Evolutionary conservation across 768 basidiomycete species (phyloP).

Genomic region (Leccinum variicolor): DNA sequence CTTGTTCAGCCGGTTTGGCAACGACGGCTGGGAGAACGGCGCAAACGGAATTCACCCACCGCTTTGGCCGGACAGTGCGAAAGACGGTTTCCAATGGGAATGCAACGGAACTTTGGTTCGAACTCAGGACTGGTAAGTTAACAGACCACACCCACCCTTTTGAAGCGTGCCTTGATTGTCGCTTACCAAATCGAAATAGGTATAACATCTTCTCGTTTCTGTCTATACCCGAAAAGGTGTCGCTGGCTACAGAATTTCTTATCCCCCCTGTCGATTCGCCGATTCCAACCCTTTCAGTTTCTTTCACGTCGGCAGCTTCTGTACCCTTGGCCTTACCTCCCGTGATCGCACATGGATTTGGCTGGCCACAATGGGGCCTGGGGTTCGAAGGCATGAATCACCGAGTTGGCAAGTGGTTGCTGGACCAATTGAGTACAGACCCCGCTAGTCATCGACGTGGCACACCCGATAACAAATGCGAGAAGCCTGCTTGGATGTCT

Average conservation of each 20-base stretch:
- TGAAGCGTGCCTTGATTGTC: neutral
- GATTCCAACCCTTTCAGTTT: conserved; percentile 59
- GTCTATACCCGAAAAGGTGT: conserved; percentile 79
- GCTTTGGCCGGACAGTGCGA: conserved; percentile 78
- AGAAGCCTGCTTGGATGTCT: neutral
- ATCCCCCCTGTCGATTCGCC: conserved; percentile 35
- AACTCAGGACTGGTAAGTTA: conserved; percentile 79
- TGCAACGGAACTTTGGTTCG: conserved; percentile 65
- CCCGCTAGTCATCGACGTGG: neutral
- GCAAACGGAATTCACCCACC: conserved; percentile 87
- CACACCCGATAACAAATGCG: neutral
- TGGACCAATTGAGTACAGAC: conserved; percentile 42
- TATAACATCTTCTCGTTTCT: conserved; percentile 79
- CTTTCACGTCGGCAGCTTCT: conserved; percentile 78
- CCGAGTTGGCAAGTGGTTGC: conserved; percentile 67
- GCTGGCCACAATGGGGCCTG: conserved; percentile 71
- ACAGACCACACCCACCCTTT: neutral
- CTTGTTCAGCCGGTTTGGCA: conserved; percentile 77
- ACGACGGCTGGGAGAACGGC: conserved; percentile 65
- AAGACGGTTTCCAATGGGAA: conserved; percentile 75
- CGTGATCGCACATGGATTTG: conserved; percentile 75
- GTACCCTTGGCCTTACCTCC: conserved; percentile 81
- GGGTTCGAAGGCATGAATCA: conserved; percentile 88
- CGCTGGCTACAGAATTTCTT: conserved; percentile 53
- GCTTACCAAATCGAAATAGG: conserved; percentile 40